Base-by-base conservation (phyloP, 495 filamentous ascomycete genomes). In the Lophiotrema nucula region DNA sequence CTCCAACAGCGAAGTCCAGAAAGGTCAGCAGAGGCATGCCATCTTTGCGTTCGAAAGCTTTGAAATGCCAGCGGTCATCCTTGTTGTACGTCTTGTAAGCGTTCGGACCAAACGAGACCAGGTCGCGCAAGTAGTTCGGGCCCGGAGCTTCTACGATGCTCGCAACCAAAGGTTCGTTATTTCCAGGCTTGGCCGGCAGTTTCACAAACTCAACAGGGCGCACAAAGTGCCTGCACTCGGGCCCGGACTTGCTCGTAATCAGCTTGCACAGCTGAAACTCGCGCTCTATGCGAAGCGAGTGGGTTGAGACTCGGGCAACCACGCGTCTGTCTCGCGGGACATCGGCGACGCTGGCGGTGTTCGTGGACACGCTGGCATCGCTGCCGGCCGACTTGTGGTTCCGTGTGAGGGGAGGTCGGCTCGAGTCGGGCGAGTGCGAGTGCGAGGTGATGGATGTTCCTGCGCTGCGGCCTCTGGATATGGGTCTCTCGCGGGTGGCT, bases 1-100 rank as follows among this genome's bases (percentile, higher is more conserved):
- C 88, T 22, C 90, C 90, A 53, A 95, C 85, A 13, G 90, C 90
- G 68, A 96, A 95, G 64, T 92, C 88, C 1, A 96, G 78, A 67
- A 95, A 96, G 8, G 80, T 76, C 24, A 83, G 72, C 12, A 95
- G 74, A 50, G 87, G 81, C 10, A 92, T 79, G 24, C 82, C 82
- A 43, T 81, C 76, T 42, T 72, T 69, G 10, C 66, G 66, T n/a
- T 62, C 52, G 18, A 65, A 60, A 19, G 68, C 58, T 23, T 67
- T 64, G 13, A 74, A 25, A 6, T 60, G 42, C 63, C 63, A 65
- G 21, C 15, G 18, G 39, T 55, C 27, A 6, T 81, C 23, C 2
- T 53, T 35, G 8, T 50, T 18, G 12, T 38, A 21, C 5, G 60
- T 45, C 24, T 39, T 57, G 47, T 69, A 75, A 15, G 38, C 86